These are phyloP conservation scores for Trichosphaerium sp. DNA, from an alignment of 78 protist species.

Conservation along the genomic window DNA sequence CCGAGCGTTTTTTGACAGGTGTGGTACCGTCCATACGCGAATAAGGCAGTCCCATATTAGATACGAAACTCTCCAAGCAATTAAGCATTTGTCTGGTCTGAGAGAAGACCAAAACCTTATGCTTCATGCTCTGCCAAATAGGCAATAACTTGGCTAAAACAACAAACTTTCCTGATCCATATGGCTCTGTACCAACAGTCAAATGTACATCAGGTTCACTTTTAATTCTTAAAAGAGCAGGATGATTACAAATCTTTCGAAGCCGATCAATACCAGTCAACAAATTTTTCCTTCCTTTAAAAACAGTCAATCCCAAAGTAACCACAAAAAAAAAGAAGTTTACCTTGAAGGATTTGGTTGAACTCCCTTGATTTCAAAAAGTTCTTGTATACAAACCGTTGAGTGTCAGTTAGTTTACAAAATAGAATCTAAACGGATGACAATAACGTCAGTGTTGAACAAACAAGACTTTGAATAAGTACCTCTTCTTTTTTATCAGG, in stretches of 20 bases:
- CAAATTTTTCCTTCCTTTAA: constrained; percentile 11
- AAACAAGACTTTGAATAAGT: background rate
- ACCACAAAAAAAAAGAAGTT: background rate
- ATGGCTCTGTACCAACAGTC: constrained; percentile 23
- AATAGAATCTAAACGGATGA: constrained; percentile 60
- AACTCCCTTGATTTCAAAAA: constrained; percentile 44
- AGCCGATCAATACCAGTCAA: constrained; percentile 61
- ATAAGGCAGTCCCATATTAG: background rate
- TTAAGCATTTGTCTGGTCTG: constrained; percentile 94
- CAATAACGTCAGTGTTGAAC: background rate
- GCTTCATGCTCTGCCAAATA: constrained; percentile 68
- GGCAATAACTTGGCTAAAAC: constrained; percentile 63
- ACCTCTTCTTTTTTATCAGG: constrained; percentile 81
- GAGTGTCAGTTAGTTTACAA: constrained; percentile 75
- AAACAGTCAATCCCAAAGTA: background rate
- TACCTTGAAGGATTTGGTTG: constrained; percentile 12
- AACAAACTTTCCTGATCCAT: constrained; percentile 64
- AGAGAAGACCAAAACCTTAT: constrained; percentile 70
- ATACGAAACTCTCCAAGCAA: constrained; percentile 54
- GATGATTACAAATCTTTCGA: constrained; percentile 93
- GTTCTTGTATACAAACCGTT: constrained; percentile 54
- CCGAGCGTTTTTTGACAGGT: constrained; percentile 51
- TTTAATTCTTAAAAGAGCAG: constrained; percentile 54
- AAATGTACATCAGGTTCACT: constrained; percentile 12
- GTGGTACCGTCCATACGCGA: constrained; percentile 91